Conservation (phyloP, 352 stramenopile species). For the Pythium angustatum region DNA sequence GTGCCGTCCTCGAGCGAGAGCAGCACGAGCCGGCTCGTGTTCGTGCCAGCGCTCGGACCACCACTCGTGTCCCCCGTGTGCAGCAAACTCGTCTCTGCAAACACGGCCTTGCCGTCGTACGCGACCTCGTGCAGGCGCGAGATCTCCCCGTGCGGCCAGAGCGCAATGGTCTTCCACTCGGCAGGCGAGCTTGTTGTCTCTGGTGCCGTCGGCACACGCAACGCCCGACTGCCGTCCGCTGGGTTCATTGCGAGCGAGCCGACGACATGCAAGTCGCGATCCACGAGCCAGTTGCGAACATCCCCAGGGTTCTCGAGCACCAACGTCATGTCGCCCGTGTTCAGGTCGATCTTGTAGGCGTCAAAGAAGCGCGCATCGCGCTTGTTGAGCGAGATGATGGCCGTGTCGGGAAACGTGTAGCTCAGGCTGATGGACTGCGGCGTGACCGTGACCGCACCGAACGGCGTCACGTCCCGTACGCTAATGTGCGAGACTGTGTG, state of each 20-base stretch:
- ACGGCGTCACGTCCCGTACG: slow-evolving; percentile 45
- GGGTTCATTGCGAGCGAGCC: slow-evolving; percentile 14
- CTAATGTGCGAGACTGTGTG: slow-evolving; percentile 24
- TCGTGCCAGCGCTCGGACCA: slow-evolving; percentile 14
- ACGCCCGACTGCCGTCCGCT: slow-evolving; percentile 29
- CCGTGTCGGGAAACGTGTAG: slow-evolving; percentile 33
- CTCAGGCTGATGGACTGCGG: slow-evolving; percentile 29
- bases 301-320: slow-evolving; percentile 38
- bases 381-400: slow-evolving; percentile 43
- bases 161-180: slow-evolving; percentile 37
- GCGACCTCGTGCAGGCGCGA: slow-evolving; percentile 30
- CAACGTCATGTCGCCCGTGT: slow-evolving; percentile 31
- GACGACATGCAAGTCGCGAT: slow-evolving; percentile 38
- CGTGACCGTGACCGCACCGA: slow-evolving; percentile 35
- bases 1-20: slow-evolving; percentile 38
- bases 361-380: slow-evolving; percentile 39
- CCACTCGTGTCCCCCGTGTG: slow-evolving; percentile 26
- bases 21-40: slow-evolving; percentile 44
- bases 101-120: slow-evolving; percentile 36
- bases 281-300: slow-evolving; percentile 31
- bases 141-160: slow-evolving; percentile 42
- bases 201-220: slow-evolving; percentile 30
- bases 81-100: slow-evolving; percentile 41
- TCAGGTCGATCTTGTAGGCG: slow-evolving; percentile 33
- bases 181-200: slow-evolving; percentile 20